A percentile compares a stretch with the other conserved stretches of the same genome.
phyloP scores from a whole-genome alignment of 2,329 filamentous ascomycete species.

The Macrophomina phaseolina region DNA sequence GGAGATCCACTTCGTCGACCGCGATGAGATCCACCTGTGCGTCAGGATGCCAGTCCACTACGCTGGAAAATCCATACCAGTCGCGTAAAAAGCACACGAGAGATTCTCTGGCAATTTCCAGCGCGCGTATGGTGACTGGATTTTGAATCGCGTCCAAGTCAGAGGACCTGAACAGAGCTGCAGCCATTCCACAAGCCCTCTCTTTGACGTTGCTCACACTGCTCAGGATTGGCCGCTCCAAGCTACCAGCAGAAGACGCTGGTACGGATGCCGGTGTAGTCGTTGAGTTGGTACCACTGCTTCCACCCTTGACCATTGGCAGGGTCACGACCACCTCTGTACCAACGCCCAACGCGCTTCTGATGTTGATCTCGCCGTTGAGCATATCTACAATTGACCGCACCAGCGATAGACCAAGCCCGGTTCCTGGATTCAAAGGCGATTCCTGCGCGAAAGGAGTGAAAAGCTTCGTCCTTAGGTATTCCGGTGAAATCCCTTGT shows the following conservation, averaged over 20 bases:
- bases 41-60: slow-evolving; percentile 26
- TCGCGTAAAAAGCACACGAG: slow-evolving; percentile 31
- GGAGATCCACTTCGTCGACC: slow-evolving; percentile 32
- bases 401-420: slow-evolving; percentile 70
- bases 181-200: slow-evolving; percentile 18
- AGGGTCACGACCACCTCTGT: slow-evolving; percentile 61
- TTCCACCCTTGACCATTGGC: slow-evolving; percentile 39
- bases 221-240: slow-evolving; percentile 32
- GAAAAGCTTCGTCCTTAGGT: slow-evolving; percentile 65
- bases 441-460: slow-evolving; percentile 71
- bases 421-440: slow-evolving; percentile 63
- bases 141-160: slow-evolving; percentile 8
- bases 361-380: slow-evolving; percentile 64
- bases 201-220: slow-evolving; percentile 29
- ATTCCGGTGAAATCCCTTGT: slow-evolving; percentile 68
- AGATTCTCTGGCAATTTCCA: neutral
- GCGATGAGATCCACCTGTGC: slow-evolving; percentile 29
- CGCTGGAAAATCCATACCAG: slow-evolving; percentile 31
- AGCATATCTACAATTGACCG: slow-evolving; percentile 63
- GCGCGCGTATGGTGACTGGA: neutral
- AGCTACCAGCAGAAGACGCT: slow-evolving; percentile 28
- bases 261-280: slow-evolving; percentile 24
- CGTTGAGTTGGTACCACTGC: slow-evolving; percentile 6
- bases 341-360: slow-evolving; percentile 58
- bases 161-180: slow-evolving; percentile 28